These are phyloP conservation scores for Beauveria sp. DNA, from an alignment of 2,329 filamentous ascomycete species.

Conservation along the genomic window DNA sequence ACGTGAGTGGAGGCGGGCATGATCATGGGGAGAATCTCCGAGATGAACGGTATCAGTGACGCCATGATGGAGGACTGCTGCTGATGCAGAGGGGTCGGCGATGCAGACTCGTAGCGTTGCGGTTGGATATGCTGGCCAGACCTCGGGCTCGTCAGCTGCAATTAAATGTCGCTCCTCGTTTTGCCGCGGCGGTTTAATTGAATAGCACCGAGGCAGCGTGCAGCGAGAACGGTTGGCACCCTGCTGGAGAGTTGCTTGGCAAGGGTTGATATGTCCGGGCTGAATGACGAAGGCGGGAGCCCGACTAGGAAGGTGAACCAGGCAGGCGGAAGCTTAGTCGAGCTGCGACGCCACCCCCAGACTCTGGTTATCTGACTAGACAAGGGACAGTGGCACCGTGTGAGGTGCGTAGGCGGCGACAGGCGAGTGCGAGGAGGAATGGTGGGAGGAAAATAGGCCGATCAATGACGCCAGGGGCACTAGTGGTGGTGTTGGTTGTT, in stretches of 20 bases:
- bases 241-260: background rate
- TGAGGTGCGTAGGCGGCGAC: background rate
- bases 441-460: background rate
- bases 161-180: background rate
- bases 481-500: conserved; percentile 7
- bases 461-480: conserved; percentile 7
- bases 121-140: background rate
- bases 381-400: background rate
- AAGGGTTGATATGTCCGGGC: background rate
- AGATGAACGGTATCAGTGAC: conserved; percentile 46
- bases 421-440: background rate
- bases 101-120: background rate
- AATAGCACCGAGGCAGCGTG: background rate
- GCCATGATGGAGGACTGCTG: conserved; percentile 32
- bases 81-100: background rate
- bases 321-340: conserved; percentile 2
- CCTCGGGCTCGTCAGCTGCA: background rate
- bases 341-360: conserved; percentile 8
- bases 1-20: conserved; percentile 51
- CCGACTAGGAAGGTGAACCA: conserved; percentile 8
- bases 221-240: background rate
- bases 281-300: conserved; percentile 4
- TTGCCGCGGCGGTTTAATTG: background rate
- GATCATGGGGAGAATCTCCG: conserved; percentile 53
- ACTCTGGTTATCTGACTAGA: conserved; percentile 3